Evolutionary conservation across 2,329 filamentous ascomycete genomes (phyloP), one percentile per base, ranked within the genome.

Genomic region (Sarocladium kiliense): DNA sequence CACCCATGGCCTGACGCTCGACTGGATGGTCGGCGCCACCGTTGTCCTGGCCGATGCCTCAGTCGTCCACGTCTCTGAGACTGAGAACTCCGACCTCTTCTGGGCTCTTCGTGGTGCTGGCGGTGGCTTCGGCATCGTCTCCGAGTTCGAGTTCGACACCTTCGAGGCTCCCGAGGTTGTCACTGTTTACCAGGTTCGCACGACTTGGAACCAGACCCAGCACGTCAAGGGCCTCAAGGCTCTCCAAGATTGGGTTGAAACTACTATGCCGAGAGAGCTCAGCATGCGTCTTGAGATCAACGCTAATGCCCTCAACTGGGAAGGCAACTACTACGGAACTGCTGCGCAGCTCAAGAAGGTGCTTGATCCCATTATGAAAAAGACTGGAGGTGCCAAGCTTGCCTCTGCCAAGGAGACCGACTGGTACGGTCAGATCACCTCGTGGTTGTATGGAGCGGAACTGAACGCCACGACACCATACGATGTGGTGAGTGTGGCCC

Each of bases 41-140:
- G 68, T 73, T 7, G 71, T 73, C 9, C 64, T 72, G 14, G 71
- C 70, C 54, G 66, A 72, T 59, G 61, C 62, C 6, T 65, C 63
- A 3, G 57, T 68, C 1, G 66, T 71, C 3, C 59, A 65, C 32
- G 59, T 60, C 14, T 72, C 68, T 18, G 59, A 62, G 11, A 64
- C 60, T 2, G 65, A 70, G 56, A 70, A 75, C 58, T 27, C 58
- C 1, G 73, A 75, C 27, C 65, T 76, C 9, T 75, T 73, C 63
- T 76, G 73, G 72, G 74, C 72, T 9, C 55, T 76, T 12, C 69
- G 70, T 9, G 74, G 74, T 16, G 71, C 72, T 1, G 74, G 71
- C 2, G 69, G 70, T 12, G 74, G 70, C 11, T 74, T 75, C 55
- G 74, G 71, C 19, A 66, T 76, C 55, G 70, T 74, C 12, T 63